phyloP scores from a whole-genome alignment of 495 filamentous ascomycete species.

The Neurospora tetrasperma region DNA sequence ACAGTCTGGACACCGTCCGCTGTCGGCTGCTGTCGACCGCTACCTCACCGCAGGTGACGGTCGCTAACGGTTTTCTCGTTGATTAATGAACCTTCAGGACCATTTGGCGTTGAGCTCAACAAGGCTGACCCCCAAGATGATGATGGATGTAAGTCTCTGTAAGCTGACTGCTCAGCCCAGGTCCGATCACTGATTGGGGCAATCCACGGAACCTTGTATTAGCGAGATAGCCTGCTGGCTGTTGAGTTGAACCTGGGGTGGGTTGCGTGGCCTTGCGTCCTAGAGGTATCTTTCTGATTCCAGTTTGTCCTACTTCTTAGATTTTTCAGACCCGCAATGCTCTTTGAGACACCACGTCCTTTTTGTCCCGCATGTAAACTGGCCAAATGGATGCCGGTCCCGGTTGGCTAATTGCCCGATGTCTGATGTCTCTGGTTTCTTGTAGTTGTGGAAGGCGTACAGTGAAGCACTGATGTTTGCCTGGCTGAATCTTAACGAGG shows the following conservation, averaged over 20 bases:
- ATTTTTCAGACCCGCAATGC: neutral
- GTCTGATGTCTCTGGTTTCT: neutral
- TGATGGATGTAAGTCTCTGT: neutral
- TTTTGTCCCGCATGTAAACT: neutral
- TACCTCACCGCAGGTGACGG: neutral
- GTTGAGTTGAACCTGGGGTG: neutral
- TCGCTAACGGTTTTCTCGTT: neutral
- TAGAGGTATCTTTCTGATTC: neutral
- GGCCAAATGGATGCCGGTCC: neutral
- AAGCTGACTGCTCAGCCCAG: neutral
- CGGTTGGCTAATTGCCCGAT: neutral
- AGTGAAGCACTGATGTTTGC: neutral
- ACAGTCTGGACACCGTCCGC: neutral
- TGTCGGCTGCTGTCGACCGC: neutral
- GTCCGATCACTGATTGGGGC: neutral
- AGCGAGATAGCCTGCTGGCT: neutral
- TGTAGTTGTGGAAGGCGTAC: neutral
- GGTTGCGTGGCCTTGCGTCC: neutral
- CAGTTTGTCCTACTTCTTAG: neutral
- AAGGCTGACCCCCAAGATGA: neutral
- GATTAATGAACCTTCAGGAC: neutral
- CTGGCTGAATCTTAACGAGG: conserved; percentile 9
- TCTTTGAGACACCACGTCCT: neutral
- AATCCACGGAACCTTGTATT: neutral
- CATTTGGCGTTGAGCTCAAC: neutral